phyloP scores from a whole-genome alignment of 2,329 filamentous ascomycete species.

The Nemania sp. region DNA sequence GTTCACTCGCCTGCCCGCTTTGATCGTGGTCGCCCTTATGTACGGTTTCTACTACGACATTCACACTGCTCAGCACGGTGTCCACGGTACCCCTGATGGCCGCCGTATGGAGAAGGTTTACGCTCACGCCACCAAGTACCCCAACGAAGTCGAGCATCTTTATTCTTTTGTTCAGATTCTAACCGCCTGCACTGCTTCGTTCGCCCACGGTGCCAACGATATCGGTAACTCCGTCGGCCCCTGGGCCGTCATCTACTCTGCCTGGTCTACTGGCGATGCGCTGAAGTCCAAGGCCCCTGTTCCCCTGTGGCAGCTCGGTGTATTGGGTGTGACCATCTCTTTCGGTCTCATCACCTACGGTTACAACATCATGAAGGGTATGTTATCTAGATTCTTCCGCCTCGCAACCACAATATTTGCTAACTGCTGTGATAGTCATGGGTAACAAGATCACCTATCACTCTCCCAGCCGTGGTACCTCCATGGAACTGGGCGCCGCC shows the following conservation, averaged over 20 bases:
- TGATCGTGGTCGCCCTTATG: conserved; percentile 62
- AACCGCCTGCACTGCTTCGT: conserved; percentile 72
- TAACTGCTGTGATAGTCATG: conserved; percentile 52
- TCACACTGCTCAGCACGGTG: conserved; percentile 72
- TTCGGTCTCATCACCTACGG: conserved; percentile 73
- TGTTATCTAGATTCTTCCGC: conserved; percentile 28
- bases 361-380: conserved; percentile 83
- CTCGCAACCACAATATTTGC: conserved; percentile 14
- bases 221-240: conserved; percentile 71
- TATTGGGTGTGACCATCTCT: conserved; percentile 65
- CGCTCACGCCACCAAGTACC: conserved; percentile 63
- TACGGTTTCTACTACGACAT: conserved; percentile 85
- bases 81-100: conserved; percentile 72
- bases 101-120: conserved; percentile 72
- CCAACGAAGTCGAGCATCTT: conserved; percentile 70
- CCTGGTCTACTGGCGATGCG: conserved; percentile 66
- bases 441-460: conserved; percentile 58
- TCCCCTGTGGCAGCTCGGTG: conserved; percentile 75
- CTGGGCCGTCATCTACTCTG: conserved; percentile 71
- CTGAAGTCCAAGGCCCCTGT: conserved; percentile 66
- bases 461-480: conserved; percentile 51
- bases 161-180: conserved; percentile 70
- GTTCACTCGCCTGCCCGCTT: conserved; percentile 69
- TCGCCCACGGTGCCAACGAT: conserved; percentile 78
- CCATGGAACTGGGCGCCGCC: conserved; percentile 80